Conservation (phyloP, 345 rosid genomes). For the Odontarrhena argentea region DNA sequence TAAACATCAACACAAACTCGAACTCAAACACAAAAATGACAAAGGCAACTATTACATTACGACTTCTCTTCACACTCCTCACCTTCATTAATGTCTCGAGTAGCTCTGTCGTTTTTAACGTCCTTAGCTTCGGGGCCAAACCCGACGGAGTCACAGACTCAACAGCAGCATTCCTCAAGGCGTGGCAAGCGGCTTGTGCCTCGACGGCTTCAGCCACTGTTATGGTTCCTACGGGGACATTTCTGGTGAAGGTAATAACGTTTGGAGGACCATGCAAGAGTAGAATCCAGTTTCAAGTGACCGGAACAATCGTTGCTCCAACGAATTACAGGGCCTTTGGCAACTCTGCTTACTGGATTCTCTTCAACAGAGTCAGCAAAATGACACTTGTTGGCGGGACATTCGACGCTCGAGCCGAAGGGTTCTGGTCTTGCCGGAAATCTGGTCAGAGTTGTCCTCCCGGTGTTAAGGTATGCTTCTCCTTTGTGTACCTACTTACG, state of each 20-base stretch:
- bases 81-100: slow-evolving; percentile 23
- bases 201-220: slow-evolving; percentile 43
- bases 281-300: slow-evolving; percentile 41
- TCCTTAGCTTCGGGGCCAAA: slow-evolving; percentile 63
- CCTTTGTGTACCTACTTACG: neutral
- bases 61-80: slow-evolving; percentile 26
- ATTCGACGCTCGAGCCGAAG: slow-evolving; percentile 55
- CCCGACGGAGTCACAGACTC: slow-evolving; percentile 56
- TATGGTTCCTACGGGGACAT: slow-evolving; percentile 55
- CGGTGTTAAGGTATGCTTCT: slow-evolving; percentile 57
- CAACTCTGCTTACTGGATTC: slow-evolving; percentile 55
- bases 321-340: slow-evolving; percentile 45
- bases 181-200: slow-evolving; percentile 61
- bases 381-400: slow-evolving; percentile 51
- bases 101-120: slow-evolving; percentile 45
- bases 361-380: slow-evolving; percentile 48
- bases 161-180: slow-evolving; percentile 49
- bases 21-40: slow-evolving; percentile 26
- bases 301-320: slow-evolving; percentile 63
- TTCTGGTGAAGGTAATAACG: slow-evolving; percentile 39
- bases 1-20: slow-evolving; percentile 16
- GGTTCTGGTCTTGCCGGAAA: slow-evolving; percentile 61
- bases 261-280: slow-evolving; percentile 71
- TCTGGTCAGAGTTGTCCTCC: slow-evolving; percentile 57
- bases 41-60: slow-evolving; percentile 1